A percentile compares a stretch with the other conserved stretches of the same genome.
phyloP scores from a whole-genome alignment of 169 alveolate genomes.

The Cryptosporidium tyzzeri region DNA sequence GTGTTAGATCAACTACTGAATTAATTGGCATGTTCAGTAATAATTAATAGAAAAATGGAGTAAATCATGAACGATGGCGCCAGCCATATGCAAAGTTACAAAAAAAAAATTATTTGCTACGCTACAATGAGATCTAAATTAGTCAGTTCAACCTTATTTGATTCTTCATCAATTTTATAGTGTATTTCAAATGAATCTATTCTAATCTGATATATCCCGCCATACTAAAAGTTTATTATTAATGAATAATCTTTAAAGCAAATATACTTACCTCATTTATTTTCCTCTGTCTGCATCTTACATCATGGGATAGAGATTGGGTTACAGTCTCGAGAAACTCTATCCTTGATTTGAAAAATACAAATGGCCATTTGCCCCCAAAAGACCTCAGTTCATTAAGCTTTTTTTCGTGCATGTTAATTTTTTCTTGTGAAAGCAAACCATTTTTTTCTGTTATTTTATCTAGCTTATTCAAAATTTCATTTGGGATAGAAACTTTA shows the following conservation, averaged over 20 bases:
- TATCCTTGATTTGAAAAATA: conserved; percentile 17
- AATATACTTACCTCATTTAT: conserved; percentile 28
- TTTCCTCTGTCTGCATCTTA: conserved; percentile 15
- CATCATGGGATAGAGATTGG: conserved; percentile 16
- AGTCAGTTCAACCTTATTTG: not conserved
- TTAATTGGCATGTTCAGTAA: not conserved
- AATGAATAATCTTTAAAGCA: not conserved
- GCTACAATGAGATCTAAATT: conserved; percentile 9
- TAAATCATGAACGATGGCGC: not conserved
- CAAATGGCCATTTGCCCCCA: conserved; percentile 48
- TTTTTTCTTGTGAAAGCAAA: not conserved
- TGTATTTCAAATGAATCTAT: conserved; percentile 39
- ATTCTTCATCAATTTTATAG: not conserved
- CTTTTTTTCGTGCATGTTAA: not conserved
- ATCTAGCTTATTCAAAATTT: not conserved
- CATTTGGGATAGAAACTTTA: conserved; percentile 19
- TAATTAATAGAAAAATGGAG: not conserved
- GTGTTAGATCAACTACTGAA: conserved; percentile 43
- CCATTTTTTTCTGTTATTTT: not conserved
- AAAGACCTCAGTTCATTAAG: not conserved
- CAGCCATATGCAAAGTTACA: not conserved
- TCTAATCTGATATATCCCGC: conserved; percentile 10
- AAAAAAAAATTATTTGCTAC: not conserved
- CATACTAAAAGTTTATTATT: not conserved
- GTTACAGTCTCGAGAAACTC: conserved; percentile 40